Evolutionary conservation across 1,284 basidiomycete genomes (phyloP), one percentile per base, ranked within the genome.

Genomic region (Agaricales sp.): DNA sequence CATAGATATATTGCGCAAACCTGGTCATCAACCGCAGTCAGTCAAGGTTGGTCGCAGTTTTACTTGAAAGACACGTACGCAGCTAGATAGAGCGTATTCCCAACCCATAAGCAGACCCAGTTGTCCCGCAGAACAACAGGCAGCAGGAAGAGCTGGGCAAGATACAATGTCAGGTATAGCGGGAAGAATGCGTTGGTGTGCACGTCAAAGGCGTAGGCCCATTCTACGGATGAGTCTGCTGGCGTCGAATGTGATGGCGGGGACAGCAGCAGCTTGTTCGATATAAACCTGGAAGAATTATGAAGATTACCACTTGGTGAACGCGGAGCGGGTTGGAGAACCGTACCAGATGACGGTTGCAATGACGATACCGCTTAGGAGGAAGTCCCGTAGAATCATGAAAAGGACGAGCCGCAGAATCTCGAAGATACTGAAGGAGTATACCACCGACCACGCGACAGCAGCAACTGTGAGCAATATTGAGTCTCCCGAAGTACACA

Each of bases 141-240:
- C 0, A 90, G 76, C 3, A 96, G 73, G 53, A 92, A 82, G 2
- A 95, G 73, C 60, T 95, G 88, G 0, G 83, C 85, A 48, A 92
- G 71, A 63, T 94, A 93, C 47, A 94, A 75, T 14, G 88, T 86
- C 52, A 95, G 75, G 67, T 89, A 94, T 49, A 92, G 71, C 2
- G 92, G 92, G 67, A 95, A 95, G 74, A 96, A 96, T 3, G 90
- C 82, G 60, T 96, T 96, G 54, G 87, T 92, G 61, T 94, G 92
- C 14, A 96, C 88, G 64, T 96, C 93, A 59, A 97, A 94, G 13
- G 88, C 88, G 65, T 94, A 96, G 14, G 77, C 78, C 77, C 80
- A 83, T 63, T 86, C 82, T 45, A 85, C 79, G 2, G 66, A 61
- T 22, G 77, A 71, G 52, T 82, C 79, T 3, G 68, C 64, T 0